These are phyloP conservation scores for Cylindrotheca closterium DNA, from an alignment of 108 stramenopile genomes.

Conservation along the genomic window DNA sequence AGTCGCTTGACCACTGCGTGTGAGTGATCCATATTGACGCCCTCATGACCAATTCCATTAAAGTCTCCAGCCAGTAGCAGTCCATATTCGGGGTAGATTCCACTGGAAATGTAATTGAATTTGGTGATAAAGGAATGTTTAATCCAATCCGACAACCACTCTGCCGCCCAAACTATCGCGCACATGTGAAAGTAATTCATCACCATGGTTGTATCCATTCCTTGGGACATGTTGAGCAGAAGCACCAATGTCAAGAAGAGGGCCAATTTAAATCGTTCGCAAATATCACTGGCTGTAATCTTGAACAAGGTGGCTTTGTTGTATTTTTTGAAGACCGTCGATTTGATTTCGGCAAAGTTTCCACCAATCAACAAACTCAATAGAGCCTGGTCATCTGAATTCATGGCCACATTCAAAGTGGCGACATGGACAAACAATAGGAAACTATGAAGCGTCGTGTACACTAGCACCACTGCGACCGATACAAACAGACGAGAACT, in stretches of 20 bases:
- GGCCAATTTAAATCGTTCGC: conserved; percentile 87
- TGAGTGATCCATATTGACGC: conserved; percentile 84
- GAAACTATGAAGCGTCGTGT: conserved; percentile 72
- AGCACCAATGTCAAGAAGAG: conserved; percentile 77
- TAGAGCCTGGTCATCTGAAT: conserved; percentile 76
- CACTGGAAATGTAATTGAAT: conserved; percentile 89
- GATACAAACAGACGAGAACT: conserved; percentile 68
- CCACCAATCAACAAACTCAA: conserved; percentile 92
- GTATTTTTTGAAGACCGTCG: conserved; percentile 98
- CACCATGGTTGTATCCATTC: conserved; percentile 67
- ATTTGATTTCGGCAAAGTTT: conserved; percentile 98
- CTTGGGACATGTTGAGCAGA: conserved; percentile 78
- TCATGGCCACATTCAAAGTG: conserved; percentile 90
- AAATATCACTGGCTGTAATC: conserved; percentile 87
- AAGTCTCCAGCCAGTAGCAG: conserved; percentile 87
- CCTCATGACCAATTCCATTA: conserved; percentile 87
- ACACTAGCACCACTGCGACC: conserved; percentile 72
- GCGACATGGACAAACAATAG: conserved; percentile 82
- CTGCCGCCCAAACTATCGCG: conserved; percentile 77
- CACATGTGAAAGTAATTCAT: conserved; percentile 71
- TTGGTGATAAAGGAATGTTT: conserved; percentile 98
- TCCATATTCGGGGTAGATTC: conserved; percentile 81
- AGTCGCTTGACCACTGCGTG: conserved; percentile 92
- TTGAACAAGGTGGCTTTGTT: conserved; percentile 96
- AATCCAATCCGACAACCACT: conserved; percentile 93